Percentiles rank a stretch among this genome's conserved stretches.
Evolutionary conservation across 257 asterid genomes (phyloP).

Genomic region (Leptodermis oblonga): DNA sequence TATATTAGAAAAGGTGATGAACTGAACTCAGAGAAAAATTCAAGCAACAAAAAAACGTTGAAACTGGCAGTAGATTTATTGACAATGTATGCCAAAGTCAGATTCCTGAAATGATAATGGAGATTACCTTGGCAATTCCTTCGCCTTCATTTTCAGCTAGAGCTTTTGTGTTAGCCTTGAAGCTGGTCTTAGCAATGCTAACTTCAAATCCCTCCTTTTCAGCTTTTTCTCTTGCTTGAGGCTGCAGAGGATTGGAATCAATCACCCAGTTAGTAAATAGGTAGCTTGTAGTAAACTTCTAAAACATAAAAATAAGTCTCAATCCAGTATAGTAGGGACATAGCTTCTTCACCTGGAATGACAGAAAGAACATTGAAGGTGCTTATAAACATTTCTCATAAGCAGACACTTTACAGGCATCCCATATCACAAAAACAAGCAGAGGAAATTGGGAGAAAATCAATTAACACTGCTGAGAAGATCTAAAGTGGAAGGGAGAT

Average conservation of each 20-base stretch:
- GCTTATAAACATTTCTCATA: neutral
- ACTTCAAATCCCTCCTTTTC: conserved; percentile 86
- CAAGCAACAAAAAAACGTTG: neutral
- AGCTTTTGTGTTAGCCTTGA: conserved; percentile 94
- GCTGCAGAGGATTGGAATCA: conserved; percentile 39
- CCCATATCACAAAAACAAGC: neutral
- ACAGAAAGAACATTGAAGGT: neutral
- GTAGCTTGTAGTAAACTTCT: neutral
- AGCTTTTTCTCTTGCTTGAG: conserved; percentile 93
- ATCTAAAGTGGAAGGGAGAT: neutral
- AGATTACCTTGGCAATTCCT: conserved; percentile 84
- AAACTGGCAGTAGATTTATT: neutral
- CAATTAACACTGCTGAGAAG: neutral
- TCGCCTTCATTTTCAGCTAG: conserved; percentile 95
- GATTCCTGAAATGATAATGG: conserved; percentile 5
- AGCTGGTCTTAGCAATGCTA: conserved; percentile 78
- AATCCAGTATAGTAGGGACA: neutral
- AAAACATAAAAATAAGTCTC: neutral
- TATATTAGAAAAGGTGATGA: neutral
- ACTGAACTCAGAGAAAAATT: neutral
- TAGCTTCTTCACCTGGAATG: neutral
- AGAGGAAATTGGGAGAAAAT: neutral
- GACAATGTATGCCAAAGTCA: neutral
- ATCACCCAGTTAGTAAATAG: conserved; percentile 14
- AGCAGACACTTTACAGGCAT: neutral